Percentiles rank a stretch among this genome's conserved stretches.
Conservation (phyloP, 495 filamentous ascomycete species). For the Schizothecium vesticola region DNA sequence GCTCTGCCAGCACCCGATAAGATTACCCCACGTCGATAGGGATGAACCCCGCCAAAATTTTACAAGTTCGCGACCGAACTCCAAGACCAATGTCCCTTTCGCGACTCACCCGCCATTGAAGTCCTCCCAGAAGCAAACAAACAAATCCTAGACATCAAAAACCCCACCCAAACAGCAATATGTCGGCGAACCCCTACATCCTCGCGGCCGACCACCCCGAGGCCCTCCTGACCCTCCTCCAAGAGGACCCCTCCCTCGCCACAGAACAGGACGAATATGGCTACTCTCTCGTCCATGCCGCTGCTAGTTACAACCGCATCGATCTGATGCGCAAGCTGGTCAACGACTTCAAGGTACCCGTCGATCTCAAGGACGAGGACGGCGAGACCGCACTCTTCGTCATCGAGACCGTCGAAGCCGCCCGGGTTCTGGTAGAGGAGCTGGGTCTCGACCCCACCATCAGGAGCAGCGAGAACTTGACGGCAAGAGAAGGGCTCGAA, state of each 20-base stretch:
- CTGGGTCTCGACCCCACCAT: slow-evolving; percentile 61
- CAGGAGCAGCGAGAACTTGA: slow-evolving; percentile 60
- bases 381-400: slow-evolving; percentile 88
- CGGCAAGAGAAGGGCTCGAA: slow-evolving; percentile 65
- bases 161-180: slow-evolving; percentile 8
- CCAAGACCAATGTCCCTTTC: not conserved
- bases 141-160: not conserved
- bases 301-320: slow-evolving; percentile 82
- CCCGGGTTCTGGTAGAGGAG: slow-evolving; percentile 73
- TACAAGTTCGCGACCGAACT: not conserved
- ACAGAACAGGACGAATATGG: slow-evolving; percentile 71
- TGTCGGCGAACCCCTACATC: slow-evolving; percentile 65
- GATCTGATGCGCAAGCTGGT: slow-evolving; percentile 73
- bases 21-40: not conserved
- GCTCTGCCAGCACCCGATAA: not conserved
- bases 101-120: not conserved
- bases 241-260: slow-evolving; percentile 59
- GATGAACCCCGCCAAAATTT: too few species aligned
- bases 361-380: slow-evolving; percentile 80
- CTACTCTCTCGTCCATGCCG: slow-evolving; percentile 89
- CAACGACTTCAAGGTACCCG: slow-evolving; percentile 67
- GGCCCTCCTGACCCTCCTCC: slow-evolving; percentile 60
- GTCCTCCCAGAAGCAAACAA: not conserved
- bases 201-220: slow-evolving; percentile 71
- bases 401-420: slow-evolving; percentile 69